These are phyloP conservation scores for Aspergillus sclerotialis DNA, from an alignment of 2,329 filamentous ascomycete genomes.

Conservation along the genomic window DNA sequence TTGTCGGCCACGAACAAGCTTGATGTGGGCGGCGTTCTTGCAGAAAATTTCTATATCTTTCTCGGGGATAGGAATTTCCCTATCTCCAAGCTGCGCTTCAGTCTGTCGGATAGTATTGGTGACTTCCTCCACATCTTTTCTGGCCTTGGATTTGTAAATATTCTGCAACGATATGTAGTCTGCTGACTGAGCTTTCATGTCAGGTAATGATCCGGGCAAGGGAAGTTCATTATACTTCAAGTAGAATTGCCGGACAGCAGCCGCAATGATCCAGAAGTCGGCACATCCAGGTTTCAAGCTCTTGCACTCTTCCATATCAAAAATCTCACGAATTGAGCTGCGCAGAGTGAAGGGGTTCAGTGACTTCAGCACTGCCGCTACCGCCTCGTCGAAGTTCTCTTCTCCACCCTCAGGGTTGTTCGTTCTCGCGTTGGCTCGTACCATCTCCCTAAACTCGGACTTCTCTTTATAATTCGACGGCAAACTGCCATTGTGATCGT, in stretches of 20 bases:
- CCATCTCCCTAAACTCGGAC: constrained; percentile 65
- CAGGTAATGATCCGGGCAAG: constrained; percentile 77
- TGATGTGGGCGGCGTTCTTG: constrained; percentile 90
- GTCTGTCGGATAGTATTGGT: constrained; percentile 54
- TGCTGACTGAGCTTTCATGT: constrained; percentile 93
- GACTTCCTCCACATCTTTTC: constrained; percentile 70
- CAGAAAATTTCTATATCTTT: constrained; percentile 85
- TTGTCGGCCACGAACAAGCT: constrained; percentile 64
- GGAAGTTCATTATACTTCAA: constrained; percentile 66
- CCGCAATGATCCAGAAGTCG: constrained; percentile 83
- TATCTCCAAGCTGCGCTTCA: constrained; percentile 45
- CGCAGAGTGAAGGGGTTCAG: constrained; percentile 63
- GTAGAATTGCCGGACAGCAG: constrained; percentile 72
- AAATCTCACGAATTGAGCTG: constrained; percentile 66
- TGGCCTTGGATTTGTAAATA: constrained; percentile 85
- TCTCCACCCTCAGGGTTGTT: constrained; percentile 78
- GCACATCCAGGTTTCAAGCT: constrained; percentile 43
- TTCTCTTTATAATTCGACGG: constrained; percentile 81
- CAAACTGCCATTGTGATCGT: constrained; percentile 56
- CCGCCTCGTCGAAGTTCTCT: constrained; percentile 94
- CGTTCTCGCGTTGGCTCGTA: constrained; percentile 61
- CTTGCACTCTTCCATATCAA: constrained; percentile 60
- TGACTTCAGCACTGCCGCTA: constrained; percentile 80
- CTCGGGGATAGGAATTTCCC: constrained; percentile 47
- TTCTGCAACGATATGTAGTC: constrained; percentile 88